phyloP scores from a whole-genome alignment of 2,329 filamentous ascomycete genomes.

The Phialophora macrospora region DNA sequence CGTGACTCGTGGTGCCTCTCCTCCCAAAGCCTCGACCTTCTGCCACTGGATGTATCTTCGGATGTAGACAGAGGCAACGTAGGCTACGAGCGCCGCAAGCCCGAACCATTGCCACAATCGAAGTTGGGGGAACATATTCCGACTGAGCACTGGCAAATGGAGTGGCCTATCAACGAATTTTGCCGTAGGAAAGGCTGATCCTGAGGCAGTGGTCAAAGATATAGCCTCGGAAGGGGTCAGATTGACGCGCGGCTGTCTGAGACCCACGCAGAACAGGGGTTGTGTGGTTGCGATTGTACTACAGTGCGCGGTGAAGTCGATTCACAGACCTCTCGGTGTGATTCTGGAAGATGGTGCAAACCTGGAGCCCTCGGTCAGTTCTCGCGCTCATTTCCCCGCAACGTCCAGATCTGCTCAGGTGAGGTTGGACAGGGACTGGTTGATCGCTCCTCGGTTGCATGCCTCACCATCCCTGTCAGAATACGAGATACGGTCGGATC shows the following conservation, averaged over 20 bases:
- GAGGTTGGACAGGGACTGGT: not conserved
- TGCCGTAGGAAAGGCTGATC: not conserved
- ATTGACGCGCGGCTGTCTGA: not conserved
- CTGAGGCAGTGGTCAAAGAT: not conserved
- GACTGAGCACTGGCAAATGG: not conserved
- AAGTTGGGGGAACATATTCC: slow-evolving; percentile 24
- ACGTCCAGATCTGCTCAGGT: not conserved
- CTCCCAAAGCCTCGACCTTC: slow-evolving; percentile 26
- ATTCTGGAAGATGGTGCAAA: not conserved
- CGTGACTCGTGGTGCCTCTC: slow-evolving; percentile 27
- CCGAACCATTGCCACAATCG: slow-evolving; percentile 30
- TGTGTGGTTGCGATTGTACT: not conserved
- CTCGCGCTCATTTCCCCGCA: not conserved
- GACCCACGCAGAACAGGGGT: not conserved
- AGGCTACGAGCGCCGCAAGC: slow-evolving; percentile 15
- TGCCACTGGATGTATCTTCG: slow-evolving; percentile 30
- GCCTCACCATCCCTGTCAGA: not conserved
- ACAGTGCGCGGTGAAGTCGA: not conserved
- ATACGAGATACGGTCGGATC: not conserved
- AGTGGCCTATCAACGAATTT: not conserved
- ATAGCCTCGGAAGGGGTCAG: not conserved
- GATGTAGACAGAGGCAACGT: slow-evolving; percentile 27
- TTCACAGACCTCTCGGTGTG: not conserved
- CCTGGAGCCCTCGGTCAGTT: no score
- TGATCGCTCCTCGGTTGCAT: not conserved